phyloP scores from a whole-genome alignment of 495 filamentous ascomycete genomes.

The Jackrogersella multiformis region DNA sequence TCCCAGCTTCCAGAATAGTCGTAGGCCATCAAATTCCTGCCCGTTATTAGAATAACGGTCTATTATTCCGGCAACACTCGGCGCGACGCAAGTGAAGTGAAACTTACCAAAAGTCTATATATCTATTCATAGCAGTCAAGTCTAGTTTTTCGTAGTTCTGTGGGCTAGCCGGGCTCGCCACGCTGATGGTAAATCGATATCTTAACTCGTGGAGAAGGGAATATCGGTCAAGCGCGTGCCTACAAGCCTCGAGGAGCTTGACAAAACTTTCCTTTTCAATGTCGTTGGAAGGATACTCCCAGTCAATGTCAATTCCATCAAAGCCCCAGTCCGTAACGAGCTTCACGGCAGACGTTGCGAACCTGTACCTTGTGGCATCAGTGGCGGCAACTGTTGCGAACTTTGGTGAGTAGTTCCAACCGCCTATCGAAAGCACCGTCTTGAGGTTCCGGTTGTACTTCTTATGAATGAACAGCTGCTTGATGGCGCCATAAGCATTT shows the following conservation, averaged over 20 bases:
- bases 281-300: slow-evolving; percentile 67
- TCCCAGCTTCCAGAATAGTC: slow-evolving; percentile 81
- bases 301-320: slow-evolving; percentile 70
- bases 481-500: slow-evolving; percentile 82
- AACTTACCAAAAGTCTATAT: slow-evolving; percentile 85
- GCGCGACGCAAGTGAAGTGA: too few relatives aligned
- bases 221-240: slow-evolving; percentile 71
- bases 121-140: slow-evolving; percentile 72
- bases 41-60: slow-evolving; percentile 45
- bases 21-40: slow-evolving; percentile 80
- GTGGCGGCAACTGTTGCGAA: slow-evolving; percentile 73
- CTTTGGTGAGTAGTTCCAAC: slow-evolving; percentile 88
- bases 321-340: slow-evolving; percentile 71
- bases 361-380: slow-evolving; percentile 61
- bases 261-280: slow-evolving; percentile 75
- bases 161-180: slow-evolving; percentile 70
- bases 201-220: slow-evolving; percentile 58
- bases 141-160: slow-evolving; percentile 74
- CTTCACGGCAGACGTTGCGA: slow-evolving; percentile 71
- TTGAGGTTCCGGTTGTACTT: slow-evolving; percentile 83
- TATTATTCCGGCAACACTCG: too few relatives aligned
- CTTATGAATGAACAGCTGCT: slow-evolving; percentile 87
- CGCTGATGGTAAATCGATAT: slow-evolving; percentile 75
- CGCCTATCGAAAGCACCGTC: slow-evolving; percentile 84
- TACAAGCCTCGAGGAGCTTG: slow-evolving; percentile 71